phyloP scores from a whole-genome alignment of 2,329 filamentous ascomycete species.

The Seiridium cupressi region DNA sequence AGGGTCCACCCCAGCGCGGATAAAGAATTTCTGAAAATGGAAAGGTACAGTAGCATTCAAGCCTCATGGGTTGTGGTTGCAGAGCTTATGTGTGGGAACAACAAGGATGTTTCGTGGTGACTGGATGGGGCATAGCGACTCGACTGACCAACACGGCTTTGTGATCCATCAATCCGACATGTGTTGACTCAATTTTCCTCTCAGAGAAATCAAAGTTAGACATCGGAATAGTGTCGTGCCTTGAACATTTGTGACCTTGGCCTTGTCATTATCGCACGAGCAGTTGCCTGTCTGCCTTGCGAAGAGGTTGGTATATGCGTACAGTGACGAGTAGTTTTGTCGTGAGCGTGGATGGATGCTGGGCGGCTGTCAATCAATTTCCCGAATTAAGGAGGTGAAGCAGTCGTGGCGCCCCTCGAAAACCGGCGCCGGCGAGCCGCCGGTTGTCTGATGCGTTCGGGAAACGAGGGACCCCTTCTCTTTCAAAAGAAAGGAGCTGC shows the following conservation, averaged over 20 bases:
- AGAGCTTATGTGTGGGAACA: background rate
- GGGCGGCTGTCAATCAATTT: background rate
- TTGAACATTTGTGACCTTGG: too few relatives aligned
- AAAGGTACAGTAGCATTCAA: background rate
- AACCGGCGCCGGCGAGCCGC: background rate
- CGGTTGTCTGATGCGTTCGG: background rate
- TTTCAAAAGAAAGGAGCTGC: background rate
- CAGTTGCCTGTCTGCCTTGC: too few relatives aligned
- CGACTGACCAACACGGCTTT: background rate
- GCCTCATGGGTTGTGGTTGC: constrained; percentile 1
- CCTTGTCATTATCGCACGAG: too few relatives aligned
- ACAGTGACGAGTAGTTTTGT: too few relatives aligned
- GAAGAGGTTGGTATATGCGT: too few relatives aligned
- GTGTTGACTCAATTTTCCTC: too few relatives aligned
- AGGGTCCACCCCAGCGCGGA: background rate
- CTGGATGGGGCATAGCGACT: background rate
- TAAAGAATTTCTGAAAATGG: too few relatives aligned
- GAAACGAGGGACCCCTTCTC: background rate
- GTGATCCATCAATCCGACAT: too few relatives aligned
- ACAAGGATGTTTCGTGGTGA: background rate
- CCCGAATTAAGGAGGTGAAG: background rate
- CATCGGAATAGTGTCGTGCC: too few relatives aligned
- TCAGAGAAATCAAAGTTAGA: too few relatives aligned
- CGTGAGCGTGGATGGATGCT: too few relatives aligned
- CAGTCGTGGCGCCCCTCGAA: background rate